Evolutionary conservation across 176 grass and related monocot species (phyloP).

Genomic region (Saccharum officinarum): DNA sequence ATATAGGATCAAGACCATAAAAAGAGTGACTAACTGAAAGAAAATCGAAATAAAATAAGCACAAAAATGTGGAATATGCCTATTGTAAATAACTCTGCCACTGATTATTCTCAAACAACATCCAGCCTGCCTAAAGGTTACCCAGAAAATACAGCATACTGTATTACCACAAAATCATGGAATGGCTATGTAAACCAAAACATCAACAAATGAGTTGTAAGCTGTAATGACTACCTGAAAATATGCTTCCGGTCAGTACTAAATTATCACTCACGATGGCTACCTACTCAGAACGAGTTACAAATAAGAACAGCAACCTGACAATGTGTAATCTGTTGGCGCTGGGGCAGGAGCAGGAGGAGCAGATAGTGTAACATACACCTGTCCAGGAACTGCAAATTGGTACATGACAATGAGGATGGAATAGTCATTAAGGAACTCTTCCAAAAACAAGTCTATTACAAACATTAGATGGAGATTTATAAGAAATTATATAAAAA

Average conservation of each 20-base stretch:
- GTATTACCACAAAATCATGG: not conserved
- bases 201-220: not conserved
- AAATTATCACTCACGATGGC: not conserved
- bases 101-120: not conserved
- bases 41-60: slow-evolving; percentile 8
- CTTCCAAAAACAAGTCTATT: not conserved
- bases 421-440: slow-evolving; percentile 8
- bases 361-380: slow-evolving; percentile 49
- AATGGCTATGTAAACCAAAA: not conserved
- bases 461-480: not conserved
- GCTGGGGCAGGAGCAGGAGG: slow-evolving; percentile 53
- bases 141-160: not conserved
- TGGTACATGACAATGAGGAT: not conserved
- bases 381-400: slow-evolving; percentile 78
- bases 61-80: not conserved
- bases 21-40: not conserved
- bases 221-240: not conserved
- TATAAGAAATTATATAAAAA: not conserved
- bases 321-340: slow-evolving; percentile 46
- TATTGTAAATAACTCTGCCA: slow-evolving; percentile 20
- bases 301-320: slow-evolving; percentile 47
- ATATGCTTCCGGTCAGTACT: not conserved
- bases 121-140: not conserved
- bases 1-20: not conserved
- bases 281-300: not conserved